Conservation (phyloP, 805 yeast species). For the Blastobotrys chiropterorum region DNA sequence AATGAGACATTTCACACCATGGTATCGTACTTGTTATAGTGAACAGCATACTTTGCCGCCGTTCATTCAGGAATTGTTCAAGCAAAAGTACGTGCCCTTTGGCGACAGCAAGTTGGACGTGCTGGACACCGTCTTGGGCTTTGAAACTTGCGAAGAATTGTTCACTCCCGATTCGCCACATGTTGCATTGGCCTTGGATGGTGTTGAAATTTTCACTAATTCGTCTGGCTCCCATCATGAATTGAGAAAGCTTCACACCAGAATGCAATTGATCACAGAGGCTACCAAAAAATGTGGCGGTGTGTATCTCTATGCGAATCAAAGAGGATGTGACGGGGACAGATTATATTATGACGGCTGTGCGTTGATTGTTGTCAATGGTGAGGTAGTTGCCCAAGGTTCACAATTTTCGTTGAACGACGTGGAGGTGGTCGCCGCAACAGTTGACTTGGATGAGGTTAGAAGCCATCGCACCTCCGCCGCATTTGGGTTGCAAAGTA, state of each 20-base stretch:
- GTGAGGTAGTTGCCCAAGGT: constrained; percentile 88
- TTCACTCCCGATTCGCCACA: constrained; percentile 97
- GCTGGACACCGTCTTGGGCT: constrained; percentile 84
- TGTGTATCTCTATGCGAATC: constrained; percentile 86
- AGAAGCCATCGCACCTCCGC: constrained; percentile 67
- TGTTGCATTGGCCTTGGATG: constrained; percentile 84
- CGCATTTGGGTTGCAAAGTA: constrained; percentile 71
- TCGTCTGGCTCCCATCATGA: constrained; percentile 98
- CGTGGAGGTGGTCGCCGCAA: constrained; percentile 93
- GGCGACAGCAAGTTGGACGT: constrained; percentile 91
- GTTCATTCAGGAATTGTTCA: constrained; percentile 55
- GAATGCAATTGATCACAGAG: constrained; percentile 78
- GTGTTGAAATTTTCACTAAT: constrained; percentile 95
- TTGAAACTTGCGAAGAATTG: constrained; percentile 96
- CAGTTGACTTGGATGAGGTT: constrained; percentile 88
- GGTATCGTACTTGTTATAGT: constrained; percentile 72
- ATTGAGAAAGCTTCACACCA: constrained; percentile 76
- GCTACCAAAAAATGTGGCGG: constrained; percentile 98
- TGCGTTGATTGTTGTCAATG: constrained; percentile 90
- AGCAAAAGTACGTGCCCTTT: constrained; percentile 63
- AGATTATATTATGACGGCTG: constrained; percentile 95
- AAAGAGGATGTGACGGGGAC: constrained; percentile 98
- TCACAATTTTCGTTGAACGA: constrained; percentile 83
- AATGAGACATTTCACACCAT: constrained; percentile 94
- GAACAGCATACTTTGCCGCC: constrained; percentile 74